Evolutionary conservation across 163 green algal genomes (phyloP).

Genomic region (Coccomyxa subellipsoidea): DNA sequence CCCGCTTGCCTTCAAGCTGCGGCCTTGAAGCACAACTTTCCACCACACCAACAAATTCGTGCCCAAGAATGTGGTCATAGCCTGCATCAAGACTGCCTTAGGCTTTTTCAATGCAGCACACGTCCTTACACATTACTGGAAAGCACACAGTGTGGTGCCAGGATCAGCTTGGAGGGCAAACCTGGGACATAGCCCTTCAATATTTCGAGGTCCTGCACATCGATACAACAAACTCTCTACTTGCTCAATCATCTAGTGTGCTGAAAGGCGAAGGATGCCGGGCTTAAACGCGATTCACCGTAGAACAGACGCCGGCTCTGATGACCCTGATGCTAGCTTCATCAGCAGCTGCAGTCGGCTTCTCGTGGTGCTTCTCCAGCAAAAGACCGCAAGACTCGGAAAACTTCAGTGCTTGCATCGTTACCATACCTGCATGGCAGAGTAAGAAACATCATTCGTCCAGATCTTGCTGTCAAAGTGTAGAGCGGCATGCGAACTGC

Average conservation of each 20-base stretch:
- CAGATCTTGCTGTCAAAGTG: too few relatives aligned
- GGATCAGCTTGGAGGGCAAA: too few relatives aligned
- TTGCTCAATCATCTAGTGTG: too few relatives aligned
- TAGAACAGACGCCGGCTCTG: conserved; percentile 21
- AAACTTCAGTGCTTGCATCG: neutral
- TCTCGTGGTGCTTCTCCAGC: neutral
- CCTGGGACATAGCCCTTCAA: conserved; percentile 62
- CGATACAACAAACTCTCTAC: too few relatives aligned
- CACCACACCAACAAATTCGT: conserved; percentile 71
- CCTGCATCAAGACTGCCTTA: too few relatives aligned
- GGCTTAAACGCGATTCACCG: too few relatives aligned
- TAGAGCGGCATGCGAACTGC: neutral
- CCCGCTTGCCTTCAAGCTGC: conserved; percentile 27
- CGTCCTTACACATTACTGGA: too few relatives aligned
- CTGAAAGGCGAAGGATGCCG: too few relatives aligned
- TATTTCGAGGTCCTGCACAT: conserved; percentile 61
- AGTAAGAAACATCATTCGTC: too few relatives aligned
- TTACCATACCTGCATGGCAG: neutral
- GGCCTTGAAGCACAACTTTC: conserved; percentile 26
- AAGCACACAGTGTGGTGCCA: too few relatives aligned
- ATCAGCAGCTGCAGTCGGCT: neutral
- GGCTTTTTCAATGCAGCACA: too few relatives aligned
- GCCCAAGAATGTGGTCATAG: conserved; percentile 53
- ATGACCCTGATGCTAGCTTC: conserved; percentile 20
- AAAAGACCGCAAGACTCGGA: neutral